Percentiles rank a stretch among this genome's conserved stretches.
Evolutionary conservation across 805 yeast species (phyloP).

Genomic region (Barnettozyma californica): DNA sequence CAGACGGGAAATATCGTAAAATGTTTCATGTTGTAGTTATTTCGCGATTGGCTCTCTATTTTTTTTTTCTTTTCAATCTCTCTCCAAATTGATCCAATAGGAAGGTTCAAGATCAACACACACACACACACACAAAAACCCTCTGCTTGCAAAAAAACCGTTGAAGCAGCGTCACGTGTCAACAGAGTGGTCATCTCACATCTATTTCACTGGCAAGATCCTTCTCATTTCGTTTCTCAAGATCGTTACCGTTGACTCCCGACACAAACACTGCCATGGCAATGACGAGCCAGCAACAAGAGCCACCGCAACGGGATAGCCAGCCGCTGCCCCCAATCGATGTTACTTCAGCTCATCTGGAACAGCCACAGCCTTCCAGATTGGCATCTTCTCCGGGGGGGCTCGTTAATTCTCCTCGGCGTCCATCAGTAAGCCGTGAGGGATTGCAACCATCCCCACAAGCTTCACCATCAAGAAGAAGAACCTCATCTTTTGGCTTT

Average conservation of each 20-base stretch:
- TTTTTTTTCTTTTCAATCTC: background rate
- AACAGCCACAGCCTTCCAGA: constrained; percentile 3
- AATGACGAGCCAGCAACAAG: background rate
- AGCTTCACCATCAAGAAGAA: constrained; percentile 19
- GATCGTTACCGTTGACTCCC: background rate
- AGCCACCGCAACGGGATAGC: background rate
- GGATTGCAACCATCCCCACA: constrained; percentile 9
- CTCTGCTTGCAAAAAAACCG: background rate
- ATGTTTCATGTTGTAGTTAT: no score
- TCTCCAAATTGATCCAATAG: background rate
- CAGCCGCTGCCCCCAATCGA: background rate
- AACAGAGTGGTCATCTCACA: background rate
- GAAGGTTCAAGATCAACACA: background rate
- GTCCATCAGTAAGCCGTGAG: constrained; percentile 6
- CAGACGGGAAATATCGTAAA: no score
- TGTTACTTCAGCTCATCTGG: constrained; percentile 7
- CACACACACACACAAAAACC: background rate
- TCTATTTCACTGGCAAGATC: background rate
- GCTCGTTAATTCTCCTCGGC: constrained; percentile 1
- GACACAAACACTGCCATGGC: background rate
- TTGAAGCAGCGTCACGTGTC: background rate
- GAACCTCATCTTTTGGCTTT: constrained; percentile 26
- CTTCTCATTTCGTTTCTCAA: background rate
- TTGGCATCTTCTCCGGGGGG: background rate
- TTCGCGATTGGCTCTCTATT: background rate